Conservation (phyloP, 345 rosid genomes). For the Erysimum cheiranthoides region DNA sequence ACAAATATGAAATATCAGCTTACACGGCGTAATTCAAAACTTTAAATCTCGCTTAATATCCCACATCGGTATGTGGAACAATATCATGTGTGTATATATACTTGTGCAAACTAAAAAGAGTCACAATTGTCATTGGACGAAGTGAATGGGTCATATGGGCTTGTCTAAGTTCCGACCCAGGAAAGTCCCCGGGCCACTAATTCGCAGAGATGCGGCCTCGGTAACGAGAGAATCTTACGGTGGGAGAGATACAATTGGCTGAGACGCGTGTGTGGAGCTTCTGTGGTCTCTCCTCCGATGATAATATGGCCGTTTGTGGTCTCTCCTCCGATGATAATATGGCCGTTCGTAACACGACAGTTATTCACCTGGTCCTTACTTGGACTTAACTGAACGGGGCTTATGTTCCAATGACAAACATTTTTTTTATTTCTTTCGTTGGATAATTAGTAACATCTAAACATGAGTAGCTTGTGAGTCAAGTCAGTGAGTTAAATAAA, state of each 20-base stretch:
- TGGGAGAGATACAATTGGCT: background rate
- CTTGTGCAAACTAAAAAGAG: accelerated
- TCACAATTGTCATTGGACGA: constrained; percentile 2
- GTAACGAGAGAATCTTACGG: constrained; percentile 27
- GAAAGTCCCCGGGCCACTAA: constrained; percentile 42
- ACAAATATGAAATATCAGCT: background rate
- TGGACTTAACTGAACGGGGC: constrained; percentile 34
- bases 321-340: constrained; percentile 17
- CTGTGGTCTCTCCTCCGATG: constrained; percentile 27
- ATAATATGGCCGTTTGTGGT: constrained; percentile 16
- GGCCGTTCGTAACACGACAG: constrained; percentile 35
- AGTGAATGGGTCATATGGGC: background rate
- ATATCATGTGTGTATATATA: background rate
- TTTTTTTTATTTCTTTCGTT: background rate
- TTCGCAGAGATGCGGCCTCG: constrained; percentile 44
- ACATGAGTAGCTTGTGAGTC: too few species aligned
- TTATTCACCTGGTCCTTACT: constrained; percentile 15
- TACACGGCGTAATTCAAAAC: background rate
- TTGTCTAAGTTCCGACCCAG: constrained; percentile 28
- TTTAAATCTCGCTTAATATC: background rate
- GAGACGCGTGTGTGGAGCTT: constrained; percentile 43
- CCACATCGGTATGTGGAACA: background rate
- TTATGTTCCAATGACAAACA: constrained; percentile 32
- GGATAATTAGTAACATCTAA: too few species aligned
- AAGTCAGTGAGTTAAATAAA: too few species aligned